Percentiles rank a stretch among this genome's conserved stretches.
Conservation (phyloP, 2,329 filamentous ascomycete genomes). For the Aspergillus tamarii region DNA sequence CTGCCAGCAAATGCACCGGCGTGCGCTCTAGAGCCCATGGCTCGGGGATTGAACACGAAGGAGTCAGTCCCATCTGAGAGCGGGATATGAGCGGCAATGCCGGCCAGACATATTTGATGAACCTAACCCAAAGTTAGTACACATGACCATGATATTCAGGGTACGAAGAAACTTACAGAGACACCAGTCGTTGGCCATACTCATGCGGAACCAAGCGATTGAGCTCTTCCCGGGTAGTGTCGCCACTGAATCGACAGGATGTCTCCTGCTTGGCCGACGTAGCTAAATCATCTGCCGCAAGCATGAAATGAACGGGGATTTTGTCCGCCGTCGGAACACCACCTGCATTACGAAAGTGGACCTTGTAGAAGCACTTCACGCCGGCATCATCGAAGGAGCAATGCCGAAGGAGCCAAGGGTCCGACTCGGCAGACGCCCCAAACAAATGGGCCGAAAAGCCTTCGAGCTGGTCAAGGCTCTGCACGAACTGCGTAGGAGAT, state of each 20-base stretch:
- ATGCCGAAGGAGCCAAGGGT: constrained; percentile 41
- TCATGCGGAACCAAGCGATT: constrained; percentile 27
- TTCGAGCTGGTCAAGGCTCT: constrained; percentile 35
- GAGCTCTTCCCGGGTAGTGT: constrained; percentile 22
- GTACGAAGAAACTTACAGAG: constrained; percentile 20
- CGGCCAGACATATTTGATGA: constrained; percentile 35
- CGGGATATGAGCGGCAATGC: constrained; percentile 36
- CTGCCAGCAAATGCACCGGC: constrained; percentile 34
- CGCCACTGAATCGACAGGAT: constrained; percentile 7
- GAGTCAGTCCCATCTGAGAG: constrained; percentile 30
- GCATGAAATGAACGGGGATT: constrained; percentile 39
- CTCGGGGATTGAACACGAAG: constrained; percentile 25
- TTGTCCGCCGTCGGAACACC: constrained; percentile 38
- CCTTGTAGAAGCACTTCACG: constrained; percentile 38
- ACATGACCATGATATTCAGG: not conserved
- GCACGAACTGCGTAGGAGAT: constrained; percentile 29
- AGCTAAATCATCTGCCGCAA: constrained; percentile 27
- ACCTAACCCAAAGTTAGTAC: constrained; percentile 25
- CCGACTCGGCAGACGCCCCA: constrained; percentile 36
- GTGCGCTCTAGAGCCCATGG: constrained; percentile 23
- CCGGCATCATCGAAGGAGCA: constrained; percentile 42
- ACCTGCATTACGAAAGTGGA: constrained; percentile 43
- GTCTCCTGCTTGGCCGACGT: constrained; percentile 25
- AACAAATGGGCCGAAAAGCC: constrained; percentile 24
- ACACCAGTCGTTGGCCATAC: constrained; percentile 28